Base-by-base conservation (phyloP, 2,329 filamentous ascomycete genomes). In the Periconia sp. region DNA sequence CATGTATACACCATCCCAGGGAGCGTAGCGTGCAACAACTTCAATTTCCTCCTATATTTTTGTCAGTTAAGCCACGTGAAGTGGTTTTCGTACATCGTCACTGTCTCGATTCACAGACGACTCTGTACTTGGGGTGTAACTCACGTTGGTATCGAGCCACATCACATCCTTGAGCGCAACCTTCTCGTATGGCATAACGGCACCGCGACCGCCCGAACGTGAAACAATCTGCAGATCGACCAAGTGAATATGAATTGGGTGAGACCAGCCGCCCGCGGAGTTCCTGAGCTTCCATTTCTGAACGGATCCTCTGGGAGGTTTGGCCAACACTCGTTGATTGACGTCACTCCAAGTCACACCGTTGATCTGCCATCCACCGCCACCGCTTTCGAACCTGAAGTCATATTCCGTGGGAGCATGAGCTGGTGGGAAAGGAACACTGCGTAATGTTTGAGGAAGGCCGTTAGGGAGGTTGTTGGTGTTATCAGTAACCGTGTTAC, bases 91-190 rank as follows among this genome's bases (percentile, higher is more conserved):
- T 27, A 27, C 23, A 27, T 27, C 5, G 8, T 27, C 23, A 27
- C 8, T 27, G 23, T 27, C 23, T 27, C 23, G 8, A 27, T 27
- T 8, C 23, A 27, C 23, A 8, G 23, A 8, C 23, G 23, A 27
- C 23, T 27, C 23, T 27, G 23, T 27, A 27, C 23, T 27, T 5
- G 23, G 23, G 23, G 23, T 8, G 3, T 27, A 27, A 27, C 23
- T 27, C 23, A 27, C 82, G 27, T 76, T 75, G 1, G 66, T 67
- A 15, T 76, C 79, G 2, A 85, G 72, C 71, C 81, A 79, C 3
- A 84, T 81, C 2, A 83, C 79, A 57, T 85, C 82, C 68, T 85
- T 84, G 8, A 84, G 74, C 0, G 78, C 82, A 0, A 72, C 77
- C 0, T 72, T 71, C 68, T 85, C 82, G 60, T 85, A 85, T 10